These are phyloP conservation scores for Dendrothele bispora DNA, from an alignment of 768 basidiomycete species.

Conservation along the genomic window DNA sequence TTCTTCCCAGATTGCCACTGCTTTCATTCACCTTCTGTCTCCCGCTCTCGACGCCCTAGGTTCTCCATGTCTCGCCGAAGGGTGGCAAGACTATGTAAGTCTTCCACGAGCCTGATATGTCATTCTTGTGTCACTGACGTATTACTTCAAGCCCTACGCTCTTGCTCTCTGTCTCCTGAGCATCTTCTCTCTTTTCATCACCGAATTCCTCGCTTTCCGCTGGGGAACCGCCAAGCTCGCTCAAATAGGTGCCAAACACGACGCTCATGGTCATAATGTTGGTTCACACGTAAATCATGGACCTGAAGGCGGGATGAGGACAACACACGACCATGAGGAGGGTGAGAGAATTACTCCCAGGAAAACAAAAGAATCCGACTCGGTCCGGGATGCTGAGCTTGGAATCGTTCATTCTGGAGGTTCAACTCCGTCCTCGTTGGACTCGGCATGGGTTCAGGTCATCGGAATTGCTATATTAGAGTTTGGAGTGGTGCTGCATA, in stretches of 20 bases:
- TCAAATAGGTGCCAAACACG: slow-evolving; percentile 61
- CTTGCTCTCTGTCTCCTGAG: slow-evolving; percentile 79
- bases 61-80: slow-evolving; percentile 64
- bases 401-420: slow-evolving; percentile 20
- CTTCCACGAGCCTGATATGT: too few species aligned
- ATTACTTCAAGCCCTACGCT: slow-evolving; percentile 78
- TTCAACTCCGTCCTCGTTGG: slow-evolving; percentile 16
- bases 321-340: too few species aligned
- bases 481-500: slow-evolving; percentile 89
- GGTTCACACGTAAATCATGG: slow-evolving; percentile 68
- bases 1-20: slow-evolving; percentile 72
- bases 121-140: too few species aligned
- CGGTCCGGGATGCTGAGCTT: slow-evolving; percentile 32
- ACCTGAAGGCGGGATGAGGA: slow-evolving; percentile 42
- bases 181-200: slow-evolving; percentile 80
- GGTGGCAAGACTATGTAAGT: slow-evolving; percentile 77
- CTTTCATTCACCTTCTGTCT: slow-evolving; percentile 80
- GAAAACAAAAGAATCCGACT: too few species aligned
- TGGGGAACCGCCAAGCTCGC: slow-evolving; percentile 76
- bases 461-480: slow-evolving; percentile 93
- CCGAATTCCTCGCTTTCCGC: slow-evolving; percentile 85
- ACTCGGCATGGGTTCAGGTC: slow-evolving; percentile 60
- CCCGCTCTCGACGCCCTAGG: slow-evolving; percentile 72
- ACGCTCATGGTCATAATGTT: slow-evolving; percentile 63
- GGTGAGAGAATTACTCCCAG: too few species aligned